Evolutionary conservation across 805 yeast species (phyloP).

Genomic region (Yamadazyma paraphyllophila): DNA sequence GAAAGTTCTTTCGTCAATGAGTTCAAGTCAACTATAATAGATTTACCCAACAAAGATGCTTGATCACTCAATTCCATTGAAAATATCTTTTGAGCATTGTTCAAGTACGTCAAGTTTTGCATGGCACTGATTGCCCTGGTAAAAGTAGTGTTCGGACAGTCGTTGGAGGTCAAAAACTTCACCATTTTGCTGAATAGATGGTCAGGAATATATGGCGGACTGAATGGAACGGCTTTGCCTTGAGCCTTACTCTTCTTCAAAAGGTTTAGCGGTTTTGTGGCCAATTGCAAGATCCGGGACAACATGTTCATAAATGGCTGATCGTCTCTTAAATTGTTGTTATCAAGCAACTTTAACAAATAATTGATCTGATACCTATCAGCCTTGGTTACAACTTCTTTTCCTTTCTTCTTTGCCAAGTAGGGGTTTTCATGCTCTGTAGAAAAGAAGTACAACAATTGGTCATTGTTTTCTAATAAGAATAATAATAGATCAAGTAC

Average conservation of each 20-base stretch:
- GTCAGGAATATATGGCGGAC: constrained; percentile 64
- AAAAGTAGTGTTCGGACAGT: constrained; percentile 81
- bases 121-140: constrained; percentile 79
- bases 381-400: constrained; percentile 16
- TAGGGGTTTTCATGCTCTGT: constrained; percentile 65
- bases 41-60: constrained; percentile 59
- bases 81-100: constrained; percentile 61
- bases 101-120: constrained; percentile 66
- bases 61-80: constrained; percentile 63
- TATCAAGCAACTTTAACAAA: constrained; percentile 60
- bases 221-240: constrained; percentile 25
- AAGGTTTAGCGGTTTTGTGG: constrained; percentile 68
- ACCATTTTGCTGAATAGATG: constrained; percentile 61
- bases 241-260: constrained; percentile 38
- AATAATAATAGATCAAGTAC: constrained; percentile 71
- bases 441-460: constrained; percentile 69
- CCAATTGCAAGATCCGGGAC: constrained; percentile 70
- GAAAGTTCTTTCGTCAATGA: constrained; percentile 46
- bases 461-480: constrained; percentile 63
- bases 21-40: constrained; percentile 54
- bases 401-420: constrained; percentile 30
- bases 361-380: constrained; percentile 72
- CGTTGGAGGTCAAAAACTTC: constrained; percentile 70
- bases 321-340: constrained; percentile 65
- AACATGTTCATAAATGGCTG: constrained; percentile 72